Evolutionary conservation across 768 basidiomycete genomes (phyloP).

Genomic region (Auriscalpium microsporum): DNA sequence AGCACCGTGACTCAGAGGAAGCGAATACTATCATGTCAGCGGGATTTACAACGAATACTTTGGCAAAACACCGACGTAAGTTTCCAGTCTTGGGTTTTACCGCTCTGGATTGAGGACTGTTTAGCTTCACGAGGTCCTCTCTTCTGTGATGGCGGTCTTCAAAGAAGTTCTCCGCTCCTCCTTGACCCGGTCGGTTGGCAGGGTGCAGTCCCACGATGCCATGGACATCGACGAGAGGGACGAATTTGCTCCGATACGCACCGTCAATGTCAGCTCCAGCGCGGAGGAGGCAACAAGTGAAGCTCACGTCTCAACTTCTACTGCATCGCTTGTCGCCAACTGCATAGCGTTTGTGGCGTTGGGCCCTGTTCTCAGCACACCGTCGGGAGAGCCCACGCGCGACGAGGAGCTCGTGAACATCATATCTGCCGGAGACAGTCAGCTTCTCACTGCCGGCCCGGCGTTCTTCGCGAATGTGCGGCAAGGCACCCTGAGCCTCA

Average conservation of each 20-base stretch:
- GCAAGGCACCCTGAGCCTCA: constrained; percentile 47
- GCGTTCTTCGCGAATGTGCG: constrained; percentile 48
- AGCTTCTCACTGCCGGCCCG: constrained; percentile 51
- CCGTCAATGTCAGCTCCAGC: constrained; percentile 25
- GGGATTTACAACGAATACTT: constrained; percentile 44
- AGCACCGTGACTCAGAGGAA: constrained; percentile 6
- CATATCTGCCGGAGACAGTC: constrained; percentile 39
- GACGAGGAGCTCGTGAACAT: constrained; percentile 54
- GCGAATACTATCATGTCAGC: constrained; percentile 19
- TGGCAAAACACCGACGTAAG: constrained; percentile 68
- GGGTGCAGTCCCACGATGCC: constrained; percentile 14
- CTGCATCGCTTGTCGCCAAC: constrained; percentile 34
- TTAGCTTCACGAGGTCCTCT: constrained; percentile 48
- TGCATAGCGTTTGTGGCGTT: constrained; percentile 55
- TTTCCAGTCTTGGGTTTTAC: constrained; percentile 4
- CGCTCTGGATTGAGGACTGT: not conserved
- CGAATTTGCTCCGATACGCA: constrained; percentile 48
- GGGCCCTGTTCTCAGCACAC: constrained; percentile 55
- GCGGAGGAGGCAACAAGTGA: constrained; percentile 23
- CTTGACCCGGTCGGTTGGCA: constrained; percentile 21
- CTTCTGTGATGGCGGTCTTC: constrained; percentile 24
- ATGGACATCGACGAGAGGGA: constrained; percentile 40
- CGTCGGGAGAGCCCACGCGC: constrained; percentile 48
- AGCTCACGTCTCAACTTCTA: constrained; percentile 21
- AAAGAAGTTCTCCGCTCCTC: constrained; percentile 34